Percentiles rank a stretch among this genome's conserved stretches.
phyloP scores from a whole-genome alignment of 164 flowering plant species.

The Malania oleifera region DNA sequence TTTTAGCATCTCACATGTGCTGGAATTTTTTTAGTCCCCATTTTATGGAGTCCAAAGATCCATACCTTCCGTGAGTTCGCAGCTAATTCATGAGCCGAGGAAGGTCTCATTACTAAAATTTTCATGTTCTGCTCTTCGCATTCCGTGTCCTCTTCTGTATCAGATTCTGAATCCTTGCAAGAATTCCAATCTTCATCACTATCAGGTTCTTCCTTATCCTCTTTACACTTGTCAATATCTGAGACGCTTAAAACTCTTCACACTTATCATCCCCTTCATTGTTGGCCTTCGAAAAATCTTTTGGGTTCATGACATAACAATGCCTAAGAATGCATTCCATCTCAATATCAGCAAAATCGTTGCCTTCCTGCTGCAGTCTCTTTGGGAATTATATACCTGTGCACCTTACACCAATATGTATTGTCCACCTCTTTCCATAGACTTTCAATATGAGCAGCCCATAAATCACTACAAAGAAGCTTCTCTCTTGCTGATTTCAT shows the following conservation, averaged over 20 bases:
- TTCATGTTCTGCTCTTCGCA: slow-evolving; percentile 40
- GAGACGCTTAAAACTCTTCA: slow-evolving; percentile 91
- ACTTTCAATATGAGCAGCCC: slow-evolving; percentile 85
- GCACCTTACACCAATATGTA: slow-evolving; percentile 63
- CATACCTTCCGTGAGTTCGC: slow-evolving; percentile 85
- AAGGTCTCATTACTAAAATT: slow-evolving; percentile 23
- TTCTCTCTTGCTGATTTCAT: slow-evolving; percentile 76
- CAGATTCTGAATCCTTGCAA: slow-evolving; percentile 42
- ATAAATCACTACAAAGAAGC: slow-evolving; percentile 81
- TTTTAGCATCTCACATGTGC: slow-evolving; percentile 79
- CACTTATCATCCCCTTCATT: slow-evolving; percentile 94
- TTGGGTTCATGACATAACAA: slow-evolving; percentile 69
- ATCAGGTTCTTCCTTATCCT: slow-evolving; percentile 43
- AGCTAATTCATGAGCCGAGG: slow-evolving; percentile 46
- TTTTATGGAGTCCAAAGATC: slow-evolving; percentile 77
- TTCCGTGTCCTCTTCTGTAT: slow-evolving; percentile 56
- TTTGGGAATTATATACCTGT: slow-evolving; percentile 90
- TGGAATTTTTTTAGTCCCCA: slow-evolving; percentile 81
- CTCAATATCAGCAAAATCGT: slow-evolving; percentile 85
- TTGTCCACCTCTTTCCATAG: slow-evolving; percentile 90
- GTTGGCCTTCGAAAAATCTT: slow-evolving; percentile 65
- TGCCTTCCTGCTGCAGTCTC: slow-evolving; percentile 92
- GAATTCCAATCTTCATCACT: slow-evolving; percentile 73
- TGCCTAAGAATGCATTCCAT: slow-evolving; percentile 80
- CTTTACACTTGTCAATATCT: slow-evolving; percentile 51